These are phyloP conservation scores for Candida incommunis DNA, from an alignment of 805 yeast species.

Conservation along the genomic window DNA sequence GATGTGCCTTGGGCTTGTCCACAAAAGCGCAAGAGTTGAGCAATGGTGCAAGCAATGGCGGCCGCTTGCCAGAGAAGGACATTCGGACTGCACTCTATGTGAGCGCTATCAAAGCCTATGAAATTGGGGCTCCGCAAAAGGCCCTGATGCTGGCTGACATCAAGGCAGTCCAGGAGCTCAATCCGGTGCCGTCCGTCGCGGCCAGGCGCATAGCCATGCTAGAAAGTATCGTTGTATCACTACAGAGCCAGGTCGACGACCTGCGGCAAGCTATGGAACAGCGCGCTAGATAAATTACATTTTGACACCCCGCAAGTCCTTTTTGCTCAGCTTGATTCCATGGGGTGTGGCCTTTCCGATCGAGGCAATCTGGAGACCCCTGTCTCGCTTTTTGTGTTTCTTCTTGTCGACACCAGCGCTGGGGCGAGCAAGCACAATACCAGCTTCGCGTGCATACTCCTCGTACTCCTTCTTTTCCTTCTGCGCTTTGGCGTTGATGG, in stretches of 20 bases:
- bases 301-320: neutral
- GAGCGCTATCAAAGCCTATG: neutral
- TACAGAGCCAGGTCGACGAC: neutral
- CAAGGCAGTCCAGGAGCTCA: neutral
- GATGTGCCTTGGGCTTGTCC: too few species aligned
- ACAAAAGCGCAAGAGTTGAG: too few species aligned
- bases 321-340: neutral
- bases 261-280: neutral
- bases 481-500: conserved; percentile 48
- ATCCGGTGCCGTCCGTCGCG: neutral
- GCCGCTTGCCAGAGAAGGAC: neutral
- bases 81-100: neutral
- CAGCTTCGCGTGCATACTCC: conserved; percentile 74
- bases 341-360: neutral
- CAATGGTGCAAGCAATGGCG: neutral
- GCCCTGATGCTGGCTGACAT: neutral
- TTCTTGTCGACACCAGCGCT: conserved; percentile 17
- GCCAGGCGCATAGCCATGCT: neutral
- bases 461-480: conserved; percentile 36
- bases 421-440: conserved; percentile 53
- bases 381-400: conserved; percentile 39
- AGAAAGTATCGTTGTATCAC: neutral
- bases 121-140: neutral
- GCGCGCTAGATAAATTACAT: neutral
- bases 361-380: conserved; percentile 52